Evolutionary conservation across 805 yeast genomes (phyloP).

Genomic region (Spathaspora passalidarum): DNA sequence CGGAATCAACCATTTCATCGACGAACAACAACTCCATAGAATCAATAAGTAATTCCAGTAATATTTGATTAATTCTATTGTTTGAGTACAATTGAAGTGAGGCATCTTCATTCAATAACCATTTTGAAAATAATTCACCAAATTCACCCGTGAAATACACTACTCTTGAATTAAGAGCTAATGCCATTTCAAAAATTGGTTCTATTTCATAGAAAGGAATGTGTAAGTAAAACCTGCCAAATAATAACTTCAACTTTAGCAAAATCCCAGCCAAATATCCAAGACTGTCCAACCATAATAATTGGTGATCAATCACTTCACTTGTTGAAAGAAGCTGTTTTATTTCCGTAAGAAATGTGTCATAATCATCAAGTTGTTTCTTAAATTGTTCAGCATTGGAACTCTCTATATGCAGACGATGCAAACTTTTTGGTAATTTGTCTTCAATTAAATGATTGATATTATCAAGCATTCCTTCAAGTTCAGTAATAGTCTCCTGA

Average conservation of each 20-base stretch:
- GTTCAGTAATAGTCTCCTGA: background rate
- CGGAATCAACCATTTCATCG: slow-evolving; percentile 11
- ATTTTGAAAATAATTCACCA: background rate
- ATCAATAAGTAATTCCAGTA: slow-evolving; percentile 6
- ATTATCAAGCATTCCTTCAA: background rate
- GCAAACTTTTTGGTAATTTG: slow-evolving; percentile 5
- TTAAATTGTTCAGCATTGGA: background rate
- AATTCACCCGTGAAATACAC: background rate
- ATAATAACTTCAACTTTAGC: slow-evolving; percentile 7
- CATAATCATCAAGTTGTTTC: slow-evolving; percentile 14
- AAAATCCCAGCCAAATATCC: slow-evolving; percentile 8
- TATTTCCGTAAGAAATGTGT: slow-evolving; percentile 16
- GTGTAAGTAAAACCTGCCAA: slow-evolving; percentile 3
- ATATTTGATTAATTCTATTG: background rate
- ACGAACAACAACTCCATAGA: slow-evolving; percentile 13
- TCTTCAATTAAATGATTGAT: slow-evolving; percentile 1
- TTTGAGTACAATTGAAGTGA: slow-evolving; percentile 1
- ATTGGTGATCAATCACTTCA: slow-evolving; percentile 12
- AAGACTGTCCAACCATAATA: slow-evolving; percentile 19
- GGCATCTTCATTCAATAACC: background rate
- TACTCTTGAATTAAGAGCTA: background rate
- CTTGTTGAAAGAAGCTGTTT: slow-evolving; percentile 11
- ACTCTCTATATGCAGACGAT: background rate
- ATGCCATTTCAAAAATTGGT: background rate
- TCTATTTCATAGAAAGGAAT: slow-evolving; percentile 6